phyloP scores from a whole-genome alignment of 805 yeast species.

The Candida khao-thaluensis region DNA sequence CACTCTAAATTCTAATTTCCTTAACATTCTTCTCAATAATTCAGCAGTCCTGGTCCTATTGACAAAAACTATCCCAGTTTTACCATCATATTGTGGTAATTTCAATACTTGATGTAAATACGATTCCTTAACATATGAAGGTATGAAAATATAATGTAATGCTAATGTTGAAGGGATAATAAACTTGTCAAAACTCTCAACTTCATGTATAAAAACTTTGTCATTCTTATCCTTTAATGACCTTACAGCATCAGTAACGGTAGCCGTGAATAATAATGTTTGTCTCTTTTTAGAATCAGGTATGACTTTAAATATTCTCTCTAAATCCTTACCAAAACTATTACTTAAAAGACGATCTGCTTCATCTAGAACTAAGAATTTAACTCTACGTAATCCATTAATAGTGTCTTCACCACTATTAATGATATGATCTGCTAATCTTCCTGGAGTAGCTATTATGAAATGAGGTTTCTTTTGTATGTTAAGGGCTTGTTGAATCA shows the following conservation, averaged over 20 bases:
- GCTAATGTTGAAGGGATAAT: slow-evolving; percentile 75
- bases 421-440: slow-evolving; percentile 87
- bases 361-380: slow-evolving; percentile 87
- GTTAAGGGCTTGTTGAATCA: slow-evolving; percentile 81
- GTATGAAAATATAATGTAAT: slow-evolving; percentile 70
- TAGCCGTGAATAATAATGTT: slow-evolving; percentile 90
- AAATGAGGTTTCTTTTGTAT: slow-evolving; percentile 87
- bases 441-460: slow-evolving; percentile 95
- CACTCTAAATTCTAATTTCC: slow-evolving; percentile 72
- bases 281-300: slow-evolving; percentile 77
- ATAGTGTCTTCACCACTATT: slow-evolving; percentile 88
- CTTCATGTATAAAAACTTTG: slow-evolving; percentile 70
- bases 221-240: slow-evolving; percentile 65
- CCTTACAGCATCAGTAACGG: slow-evolving; percentile 90
- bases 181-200: slow-evolving; percentile 68
- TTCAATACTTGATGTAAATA: slow-evolving; percentile 69
- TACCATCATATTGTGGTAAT: slow-evolving; percentile 57
- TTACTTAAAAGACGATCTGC: slow-evolving; percentile 89
- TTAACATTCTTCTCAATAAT: slow-evolving; percentile 71
- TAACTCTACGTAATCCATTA: slow-evolving; percentile 72
- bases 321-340: slow-evolving; percentile 78
- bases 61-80: slow-evolving; percentile 83
- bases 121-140: slow-evolving; percentile 88
- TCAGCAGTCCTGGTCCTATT: slow-evolving; percentile 92
- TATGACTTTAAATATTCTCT: slow-evolving; percentile 65